These are phyloP conservation scores for Neurospora africana DNA, from an alignment of 495 filamentous ascomycete species.

Conservation along the genomic window DNA sequence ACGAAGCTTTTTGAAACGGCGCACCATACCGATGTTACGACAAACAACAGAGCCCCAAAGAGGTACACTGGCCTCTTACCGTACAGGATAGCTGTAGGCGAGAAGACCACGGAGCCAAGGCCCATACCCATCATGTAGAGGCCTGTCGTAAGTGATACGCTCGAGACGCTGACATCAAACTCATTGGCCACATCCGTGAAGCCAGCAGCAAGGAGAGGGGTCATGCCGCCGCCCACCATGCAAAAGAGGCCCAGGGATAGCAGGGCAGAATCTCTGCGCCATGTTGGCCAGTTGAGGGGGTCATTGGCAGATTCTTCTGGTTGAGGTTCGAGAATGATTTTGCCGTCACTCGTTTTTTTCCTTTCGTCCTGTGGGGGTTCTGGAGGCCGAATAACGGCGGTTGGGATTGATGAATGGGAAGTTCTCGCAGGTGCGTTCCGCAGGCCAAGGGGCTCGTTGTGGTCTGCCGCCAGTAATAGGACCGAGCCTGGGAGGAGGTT, in stretches of 20 bases:
- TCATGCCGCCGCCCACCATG: constrained; percentile 89
- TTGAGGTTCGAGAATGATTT: constrained; percentile 83
- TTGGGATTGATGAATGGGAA: constrained; percentile 66
- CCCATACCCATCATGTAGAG: constrained; percentile 94
- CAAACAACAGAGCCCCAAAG: constrained; percentile 61
- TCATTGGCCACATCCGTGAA: constrained; percentile 67
- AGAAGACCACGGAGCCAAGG: constrained; percentile 70
- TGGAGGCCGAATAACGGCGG: constrained; percentile 34
- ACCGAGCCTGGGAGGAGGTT: constrained; percentile 55
- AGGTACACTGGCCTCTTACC: constrained; percentile 93
- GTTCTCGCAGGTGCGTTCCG: constrained; percentile 63
- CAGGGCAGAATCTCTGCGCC: constrained; percentile 73
- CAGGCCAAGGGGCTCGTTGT: constrained; percentile 75
- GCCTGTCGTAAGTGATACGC: constrained; percentile 83
- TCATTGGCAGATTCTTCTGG: constrained; percentile 87
- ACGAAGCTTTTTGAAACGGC: constrained; percentile 69
- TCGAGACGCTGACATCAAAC: constrained; percentile 58
- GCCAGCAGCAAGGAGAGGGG: constrained; percentile 80
- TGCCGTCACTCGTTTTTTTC: constrained; percentile 74
- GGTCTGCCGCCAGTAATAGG: constrained; percentile 60
- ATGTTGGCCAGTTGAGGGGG: constrained; percentile 83
- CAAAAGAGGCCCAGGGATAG: constrained; percentile 84
- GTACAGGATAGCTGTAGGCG: constrained; percentile 82
- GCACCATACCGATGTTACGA: constrained; percentile 75
- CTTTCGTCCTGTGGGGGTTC: constrained; percentile 33